Conservation (phyloP, 1,139 yeast species). For the Hansenula sp. region DNA sequence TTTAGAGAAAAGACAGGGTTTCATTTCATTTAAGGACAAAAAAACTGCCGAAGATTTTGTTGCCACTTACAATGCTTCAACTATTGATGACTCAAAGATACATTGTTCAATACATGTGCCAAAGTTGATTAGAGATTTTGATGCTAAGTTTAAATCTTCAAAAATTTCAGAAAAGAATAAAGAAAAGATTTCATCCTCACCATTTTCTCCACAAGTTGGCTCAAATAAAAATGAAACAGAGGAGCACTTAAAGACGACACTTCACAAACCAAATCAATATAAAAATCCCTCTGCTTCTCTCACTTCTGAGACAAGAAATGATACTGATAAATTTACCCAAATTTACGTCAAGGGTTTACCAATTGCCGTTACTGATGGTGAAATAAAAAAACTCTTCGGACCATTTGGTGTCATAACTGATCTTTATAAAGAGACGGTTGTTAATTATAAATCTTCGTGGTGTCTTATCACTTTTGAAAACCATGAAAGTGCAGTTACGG, state of each 20-base stretch:
- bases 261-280: no score
- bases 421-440: conserved; percentile 33
- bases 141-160: no score
- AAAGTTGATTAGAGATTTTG: conserved; percentile 27
- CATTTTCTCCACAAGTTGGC: no score
- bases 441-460: conserved; percentile 37
- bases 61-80: conserved; percentile 27
- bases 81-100: conserved; percentile 27
- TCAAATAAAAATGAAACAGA: no score
- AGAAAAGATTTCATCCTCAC: no score
- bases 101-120: conserved; percentile 40
- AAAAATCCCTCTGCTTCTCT: no score
- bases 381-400: conserved; percentile 31
- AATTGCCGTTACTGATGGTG: conserved; percentile 29
- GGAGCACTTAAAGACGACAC: no score
- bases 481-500: conserved; percentile 24
- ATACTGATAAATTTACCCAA: conserved; percentile 29
- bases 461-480: conserved; percentile 39
- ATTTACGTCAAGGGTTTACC: conserved; percentile 44
- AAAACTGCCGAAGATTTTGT: conserved; percentile 36
- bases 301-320: conserved; percentile 1
- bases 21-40: conserved; percentile 38
- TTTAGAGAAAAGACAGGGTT: conserved; percentile 37
- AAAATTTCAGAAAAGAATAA: no score
- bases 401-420: conserved; percentile 38